A percentile compares a stretch with the other conserved stretches of the same genome.
Conservation (phyloP, 306 rosid genomes). For the cucumber (Cucumis sativus) region Cucumber_9930_V3 NC_026656.2:4346501-4347000, state of each 20-base stretch:
- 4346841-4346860: not conserved
- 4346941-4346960: constrained; percentile 78
- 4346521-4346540: not conserved
- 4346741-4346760: constrained; percentile 97
- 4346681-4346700: not conserved
- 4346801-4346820: not conserved
- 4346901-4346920: constrained; percentile 35
- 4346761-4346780: constrained; percentile 98
- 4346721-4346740: constrained; percentile 51
- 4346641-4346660: not conserved
- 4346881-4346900: not conserved
- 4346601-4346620: constrained; percentile 84
- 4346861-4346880: not conserved
- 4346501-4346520: not conserved
- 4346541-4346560: constrained; percentile 13
- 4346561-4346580: constrained; percentile 85
- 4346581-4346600: constrained; percentile 82
- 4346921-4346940: constrained; percentile 99
- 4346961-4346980: constrained; percentile 60
- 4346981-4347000: not conserved
- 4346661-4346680: not conserved
- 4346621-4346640: not conserved
- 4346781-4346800: constrained; percentile 1
- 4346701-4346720: not conserved
- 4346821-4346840: not conserved